Evolutionary conservation across 768 basidiomycete genomes (phyloP), one percentile per base, ranked within the genome.

Genomic region (Kwoniella sp.): DNA sequence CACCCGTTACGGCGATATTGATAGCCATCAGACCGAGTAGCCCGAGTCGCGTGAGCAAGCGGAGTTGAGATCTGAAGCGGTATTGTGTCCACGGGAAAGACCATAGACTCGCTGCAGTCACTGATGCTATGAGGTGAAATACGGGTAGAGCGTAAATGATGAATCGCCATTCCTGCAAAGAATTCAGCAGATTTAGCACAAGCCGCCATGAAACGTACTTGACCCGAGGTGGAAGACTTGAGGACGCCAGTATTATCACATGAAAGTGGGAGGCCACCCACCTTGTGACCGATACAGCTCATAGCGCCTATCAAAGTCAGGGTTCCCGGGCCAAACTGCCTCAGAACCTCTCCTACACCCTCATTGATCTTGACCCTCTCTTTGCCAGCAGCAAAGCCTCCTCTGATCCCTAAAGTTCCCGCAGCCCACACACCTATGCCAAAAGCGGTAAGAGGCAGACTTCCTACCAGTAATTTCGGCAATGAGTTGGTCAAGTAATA

Each of bases 111-210:
- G 82, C 77, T 1, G 87, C 83, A 2, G 87, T 88, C 17, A 87
- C 79, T 0, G 93, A 89, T 1, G 90, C 92, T 1, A 88, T 86
- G 2, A 93, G 79, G 71, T 96, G 95, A 79, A 92, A 83, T 1
- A 87, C 75, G 0, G 94, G 93, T 0, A 97, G 86, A 20, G 87
- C 85, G 74, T 98, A 98, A 8, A 92, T 85, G 62, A 98, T 83
- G 81, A 99, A 99, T 7, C 96, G 86, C 96, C 96, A 99, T 81
- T 99, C 96, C 73, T 79, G 55, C 8, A 4, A 22, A 41, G 29
- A 25, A n/a, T 31, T 53, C 52, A 63, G 52, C 59, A 28, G 25
- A 11, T 8, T 25, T 13, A 26, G 26, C 15, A 5, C 29, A 23
- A 30, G 15, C n/a, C n/a, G n/a, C n/a, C n/a, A n/a, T n/a, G n/a